Base-by-base conservation (phyloP, 768 basidiomycete species). In the Amanita exitialis region DNA sequence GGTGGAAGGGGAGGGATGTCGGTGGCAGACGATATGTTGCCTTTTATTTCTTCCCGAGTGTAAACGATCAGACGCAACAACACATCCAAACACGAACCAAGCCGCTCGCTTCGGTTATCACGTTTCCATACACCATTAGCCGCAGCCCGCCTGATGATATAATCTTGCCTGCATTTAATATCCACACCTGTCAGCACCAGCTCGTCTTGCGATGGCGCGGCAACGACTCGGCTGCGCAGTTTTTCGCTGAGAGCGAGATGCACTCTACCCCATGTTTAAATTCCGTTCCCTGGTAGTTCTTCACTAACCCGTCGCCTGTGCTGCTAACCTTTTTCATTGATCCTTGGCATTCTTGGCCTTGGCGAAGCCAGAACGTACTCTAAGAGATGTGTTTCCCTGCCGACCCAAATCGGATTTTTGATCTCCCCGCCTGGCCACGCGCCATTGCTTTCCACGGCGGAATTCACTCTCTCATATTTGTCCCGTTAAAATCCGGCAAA, bases 1-100 rank as follows among this genome's bases (percentile, higher is more conserved):
- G 56, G 56, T 34, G 54, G 53, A 49, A 52, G 52, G 56, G 55
- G 54, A 53, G 55, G 54, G 59, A 59, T 63, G 54, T 50, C 54
- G 57, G 44, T 47, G 53, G 47, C 44, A 44, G 42, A 57, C 37
- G 48, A 53, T 54, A 59, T 56, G 48, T 61, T 56, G 56, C 54
- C 62, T 56, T 64, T 63, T 63, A 62, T 64, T 62, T 52, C 52
- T 37, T 54, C 56, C 58, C 55, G 37, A 50, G 50, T 49, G 25
- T 49, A 52, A 52, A 52, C 53, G 56, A 62, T 61, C 59, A 60
- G 59, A 57, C 4, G 28, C 49, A 6, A 25, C 54, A 62, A 63
- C 56, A 62, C 6, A 20, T 37, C 20, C 58, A 64, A 62, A 64
- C 49, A 63, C 39, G 9, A 50, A 34, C 35, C 39, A 34, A 30